Percentiles rank a stretch among this genome's conserved stretches.
Conservation (phyloP, 140 eudicot species). For the Flaveria floridana region DNA sequence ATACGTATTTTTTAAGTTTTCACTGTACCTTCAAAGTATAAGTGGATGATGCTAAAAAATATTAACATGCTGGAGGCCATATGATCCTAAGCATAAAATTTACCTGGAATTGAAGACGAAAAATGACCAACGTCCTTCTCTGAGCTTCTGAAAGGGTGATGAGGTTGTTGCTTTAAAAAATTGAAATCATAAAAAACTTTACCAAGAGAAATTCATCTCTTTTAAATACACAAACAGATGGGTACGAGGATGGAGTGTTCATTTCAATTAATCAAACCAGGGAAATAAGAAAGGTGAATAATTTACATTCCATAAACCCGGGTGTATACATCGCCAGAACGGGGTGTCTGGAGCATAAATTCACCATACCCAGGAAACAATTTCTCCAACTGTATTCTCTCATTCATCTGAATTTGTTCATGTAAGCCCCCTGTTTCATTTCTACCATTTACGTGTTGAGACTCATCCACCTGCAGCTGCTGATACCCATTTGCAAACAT, state of each 20-base stretch:
- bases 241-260: slow-evolving; percentile 15
- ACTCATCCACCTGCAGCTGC: slow-evolving; percentile 37
- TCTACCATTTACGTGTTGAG: slow-evolving; percentile 31
- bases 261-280: slow-evolving; percentile 32
- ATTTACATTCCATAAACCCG: slow-evolving; percentile 73
- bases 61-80: not conserved
- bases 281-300: slow-evolving; percentile 20
- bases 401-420: slow-evolving; percentile 50
- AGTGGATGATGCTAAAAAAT: not conserved
- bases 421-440: slow-evolving; percentile 38
- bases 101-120: not conserved
- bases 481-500: slow-evolving; percentile 37
- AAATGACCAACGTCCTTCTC: slow-evolving; percentile 13
- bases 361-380: slow-evolving; percentile 69
- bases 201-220: slow-evolving; percentile 22
- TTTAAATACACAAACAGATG: slow-evolving; percentile 23
- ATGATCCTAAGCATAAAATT: not conserved
- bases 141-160: slow-evolving; percentile 13
- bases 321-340: slow-evolving; percentile 65
- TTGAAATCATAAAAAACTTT: not conserved
- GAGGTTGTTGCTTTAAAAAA: slow-evolving; percentile 18
- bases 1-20: not conserved
- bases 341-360: slow-evolving; percentile 50
- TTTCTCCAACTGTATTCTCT: slow-evolving; percentile 40
- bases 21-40: not conserved